Evolutionary conservation across 1,284 basidiomycete species (phyloP), one percentile per base, ranked within the genome.

Genomic region (Ustilago loliicola): DNA sequence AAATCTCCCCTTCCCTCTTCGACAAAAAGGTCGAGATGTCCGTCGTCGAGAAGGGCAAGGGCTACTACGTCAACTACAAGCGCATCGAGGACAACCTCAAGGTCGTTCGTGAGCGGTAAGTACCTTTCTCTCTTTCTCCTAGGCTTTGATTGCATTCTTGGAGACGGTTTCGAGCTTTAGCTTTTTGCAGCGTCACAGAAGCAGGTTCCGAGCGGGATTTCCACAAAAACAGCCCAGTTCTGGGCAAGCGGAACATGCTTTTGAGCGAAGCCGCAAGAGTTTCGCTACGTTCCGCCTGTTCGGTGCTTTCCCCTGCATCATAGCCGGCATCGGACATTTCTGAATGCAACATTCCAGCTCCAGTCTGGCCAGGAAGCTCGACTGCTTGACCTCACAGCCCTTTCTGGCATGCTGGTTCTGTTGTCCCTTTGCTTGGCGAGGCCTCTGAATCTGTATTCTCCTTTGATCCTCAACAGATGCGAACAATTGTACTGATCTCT

Each of bases 11-110:
- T 48, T 80, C 77, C 9, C 73, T 85, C 61, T 82, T 83, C 57
- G 78, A 83, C 77, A 80, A 79, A 59, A 85, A 85, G 75, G 83
- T 86, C 58, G 85, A 86, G 74, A 82, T 86, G 78, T 83, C 80
- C 73, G 54, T 71, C 60, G 73, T 85, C 63, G 85, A 86, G 76
- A 79, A 80, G 67, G 85, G 85, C 70, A 83, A 85, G 80, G 82
- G 81, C 38, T 80, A 80, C 83, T 86, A 80, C 79, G 71, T 85
- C 74, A 85, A 85, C 78, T 86, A 86, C 84, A 77, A 82, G 73
- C 79, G 79, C 56, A 78, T 85, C 57, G 83, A 83, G 69, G 83
- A 86, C 63, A 85, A 85, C 83, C 77, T 86, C 66, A 80, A 83
- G 71, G 71, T 86, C 67, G 83, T 86, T 62, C 83, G 84, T 61